Conservation (phyloP, 2,329 filamentous ascomycete genomes). For the Alternaria triticina region DNA sequence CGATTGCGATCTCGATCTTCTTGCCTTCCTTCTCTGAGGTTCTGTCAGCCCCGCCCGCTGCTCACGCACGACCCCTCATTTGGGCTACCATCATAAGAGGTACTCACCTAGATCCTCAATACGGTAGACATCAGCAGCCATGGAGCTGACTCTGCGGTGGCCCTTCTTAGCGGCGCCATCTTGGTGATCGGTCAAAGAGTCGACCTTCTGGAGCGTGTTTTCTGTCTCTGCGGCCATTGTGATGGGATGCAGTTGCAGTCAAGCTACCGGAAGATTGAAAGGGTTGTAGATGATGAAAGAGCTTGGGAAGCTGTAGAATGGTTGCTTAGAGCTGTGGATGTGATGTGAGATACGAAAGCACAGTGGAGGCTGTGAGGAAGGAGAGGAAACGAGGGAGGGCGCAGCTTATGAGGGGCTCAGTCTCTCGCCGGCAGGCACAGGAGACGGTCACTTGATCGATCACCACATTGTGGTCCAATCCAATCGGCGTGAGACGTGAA, state of each 20-base stretch:
- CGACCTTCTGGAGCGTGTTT: slow-evolving; percentile 79
- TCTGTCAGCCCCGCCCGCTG: slow-evolving; percentile 44
- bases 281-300: slow-evolving; percentile 17
- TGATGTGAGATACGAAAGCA: slow-evolving; percentile 24
- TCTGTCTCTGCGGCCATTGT: slow-evolving; percentile 61
- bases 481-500: slow-evolving; percentile 40
- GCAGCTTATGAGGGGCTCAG: slow-evolving; percentile 45
- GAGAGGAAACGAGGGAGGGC: slow-evolving; percentile 31
- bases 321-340: slow-evolving; percentile 8
- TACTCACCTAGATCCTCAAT: slow-evolving; percentile 83
- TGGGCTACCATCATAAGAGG: slow-evolving; percentile 13
- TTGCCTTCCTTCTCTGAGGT: slow-evolving; percentile 73
- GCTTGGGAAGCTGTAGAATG: slow-evolving; percentile 19
- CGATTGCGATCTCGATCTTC: slow-evolving; percentile 74
- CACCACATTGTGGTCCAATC: slow-evolving; percentile 34
- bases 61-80: slow-evolving; percentile 26
- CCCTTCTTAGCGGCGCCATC: slow-evolving; percentile 69
- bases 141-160: slow-evolving; percentile 75
- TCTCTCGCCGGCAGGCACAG: slow-evolving; percentile 27
- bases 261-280: slow-evolving; percentile 10
- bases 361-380: slow-evolving; percentile 33
- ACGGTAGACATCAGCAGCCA: slow-evolving; percentile 75
- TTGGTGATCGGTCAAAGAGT: slow-evolving; percentile 81
- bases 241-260: slow-evolving; percentile 15
- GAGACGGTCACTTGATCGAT: slow-evolving; percentile 45